A percentile compares a stretch with the other conserved stretches of the same genome.
phyloP scores from a whole-genome alignment of 2,329 filamentous ascomycete genomes.

The Colletotrichum sp. region DNA sequence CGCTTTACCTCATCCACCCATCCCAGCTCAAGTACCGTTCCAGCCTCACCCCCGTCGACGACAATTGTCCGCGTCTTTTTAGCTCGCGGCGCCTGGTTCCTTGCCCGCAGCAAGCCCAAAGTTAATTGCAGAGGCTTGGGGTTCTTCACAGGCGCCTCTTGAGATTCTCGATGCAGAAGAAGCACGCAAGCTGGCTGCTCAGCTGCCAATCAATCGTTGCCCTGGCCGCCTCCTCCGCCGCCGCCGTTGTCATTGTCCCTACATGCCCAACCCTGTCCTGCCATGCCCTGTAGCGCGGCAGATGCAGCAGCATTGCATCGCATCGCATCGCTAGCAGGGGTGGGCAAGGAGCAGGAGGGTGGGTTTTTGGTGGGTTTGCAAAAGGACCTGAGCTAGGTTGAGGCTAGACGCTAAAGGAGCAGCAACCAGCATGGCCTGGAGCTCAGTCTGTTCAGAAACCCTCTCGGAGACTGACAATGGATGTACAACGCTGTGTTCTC shows the following conservation, averaged over 20 bases:
- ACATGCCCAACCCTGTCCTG: constrained; percentile 14
- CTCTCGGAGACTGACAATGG: not conserved
- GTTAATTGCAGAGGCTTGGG: constrained; percentile 12
- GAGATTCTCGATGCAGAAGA: constrained; percentile 18
- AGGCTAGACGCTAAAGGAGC: constrained; percentile 18
- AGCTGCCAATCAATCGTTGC: constrained; percentile 9
- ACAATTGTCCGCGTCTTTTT: constrained; percentile 17
- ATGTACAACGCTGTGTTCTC: not conserved
- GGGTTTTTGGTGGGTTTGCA: constrained; percentile 22
- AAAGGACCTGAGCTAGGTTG: constrained; percentile 23
- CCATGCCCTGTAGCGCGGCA: constrained; percentile 22
- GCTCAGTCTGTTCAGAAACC: not conserved
- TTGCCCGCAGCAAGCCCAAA: constrained; percentile 18
- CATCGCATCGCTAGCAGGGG: constrained; percentile 16
- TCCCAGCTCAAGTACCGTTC: constrained; percentile 14
- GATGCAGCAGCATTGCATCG: constrained; percentile 23
- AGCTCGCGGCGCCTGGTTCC: constrained; percentile 17
- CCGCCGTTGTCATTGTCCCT: constrained; percentile 13
- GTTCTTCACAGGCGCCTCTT: constrained; percentile 9
- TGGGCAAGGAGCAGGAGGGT: constrained; percentile 4
- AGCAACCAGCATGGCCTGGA: constrained; percentile 2
- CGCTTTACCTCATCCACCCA: not conserved
- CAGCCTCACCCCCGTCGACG: constrained; percentile 16
- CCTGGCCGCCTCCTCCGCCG: constrained; percentile 8
- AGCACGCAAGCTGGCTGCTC: constrained; percentile 12